These are phyloP conservation scores for Tephrocybe rancida DNA, from an alignment of 768 basidiomycete species.

Conservation along the genomic window DNA sequence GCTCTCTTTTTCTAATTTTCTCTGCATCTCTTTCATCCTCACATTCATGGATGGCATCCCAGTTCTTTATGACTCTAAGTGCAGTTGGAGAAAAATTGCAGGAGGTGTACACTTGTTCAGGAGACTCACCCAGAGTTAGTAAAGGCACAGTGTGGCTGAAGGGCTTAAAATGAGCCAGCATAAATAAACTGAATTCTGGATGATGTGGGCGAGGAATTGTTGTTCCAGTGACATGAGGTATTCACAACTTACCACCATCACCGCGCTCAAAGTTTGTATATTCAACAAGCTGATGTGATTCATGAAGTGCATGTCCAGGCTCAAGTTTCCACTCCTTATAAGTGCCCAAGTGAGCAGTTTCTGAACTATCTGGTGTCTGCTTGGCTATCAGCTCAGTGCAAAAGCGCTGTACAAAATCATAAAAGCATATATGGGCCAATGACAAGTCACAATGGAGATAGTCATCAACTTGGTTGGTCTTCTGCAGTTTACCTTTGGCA, in stretches of 20 bases:
- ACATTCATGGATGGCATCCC: constrained; percentile 35
- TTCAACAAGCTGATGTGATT: constrained; percentile 17
- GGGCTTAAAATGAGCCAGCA: constrained; percentile 1
- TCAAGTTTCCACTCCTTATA: not conserved
- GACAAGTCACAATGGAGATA: constrained; percentile 20
- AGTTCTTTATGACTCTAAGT: constrained; percentile 25
- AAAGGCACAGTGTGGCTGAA: not conserved
- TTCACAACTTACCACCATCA: not conserved
- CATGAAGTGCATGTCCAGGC: constrained; percentile 10
- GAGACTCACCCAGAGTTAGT: not conserved
- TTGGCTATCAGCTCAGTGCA: constrained; percentile 9
- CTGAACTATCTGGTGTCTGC: not conserved
- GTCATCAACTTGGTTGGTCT: constrained; percentile 27
- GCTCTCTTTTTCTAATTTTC: constrained; percentile 13
- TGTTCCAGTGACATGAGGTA: not conserved
- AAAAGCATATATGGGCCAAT: constrained; percentile 24
- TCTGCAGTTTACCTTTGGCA: constrained; percentile 11
- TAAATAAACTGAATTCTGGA: not conserved
- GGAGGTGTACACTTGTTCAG: not conserved
- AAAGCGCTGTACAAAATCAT: constrained; percentile 25
- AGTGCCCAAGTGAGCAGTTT: not conserved
- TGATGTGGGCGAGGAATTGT: not conserved
- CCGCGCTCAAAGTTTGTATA: constrained; percentile 12
- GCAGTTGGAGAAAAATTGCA: not conserved
- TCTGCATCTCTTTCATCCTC: constrained; percentile 36